A percentile compares a stretch with the other conserved stretches of the same genome.
Evolutionary conservation across 306 rosid species (phyloP).

Genomic region (Macrotyloma uniflorum): DNA sequence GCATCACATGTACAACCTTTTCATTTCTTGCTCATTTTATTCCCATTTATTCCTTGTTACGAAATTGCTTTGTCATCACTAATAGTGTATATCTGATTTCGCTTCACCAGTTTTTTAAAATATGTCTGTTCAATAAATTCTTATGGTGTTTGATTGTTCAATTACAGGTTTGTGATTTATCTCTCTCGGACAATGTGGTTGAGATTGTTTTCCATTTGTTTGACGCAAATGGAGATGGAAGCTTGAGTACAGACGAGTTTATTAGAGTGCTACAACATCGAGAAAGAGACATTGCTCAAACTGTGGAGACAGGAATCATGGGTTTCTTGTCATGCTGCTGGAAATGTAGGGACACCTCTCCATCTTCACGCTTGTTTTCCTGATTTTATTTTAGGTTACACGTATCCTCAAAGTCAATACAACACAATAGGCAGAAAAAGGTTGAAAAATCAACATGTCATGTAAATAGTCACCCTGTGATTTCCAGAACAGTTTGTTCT

Average conservation of each 20-base stretch:
- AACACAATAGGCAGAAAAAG: neutral
- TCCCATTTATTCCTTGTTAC: neutral
- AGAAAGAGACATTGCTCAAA: slow-evolving; percentile 3
- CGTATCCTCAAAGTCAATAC: neutral
- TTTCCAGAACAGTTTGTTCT: neutral
- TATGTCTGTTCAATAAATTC: neutral
- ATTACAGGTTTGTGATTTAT: slow-evolving; percentile 11
- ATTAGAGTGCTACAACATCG: neutral
- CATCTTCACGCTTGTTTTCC: slow-evolving; percentile 1
- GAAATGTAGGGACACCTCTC: neutral
- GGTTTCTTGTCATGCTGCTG: slow-evolving; percentile 15
- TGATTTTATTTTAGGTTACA: neutral
- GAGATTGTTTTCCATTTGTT: slow-evolving; percentile 26
- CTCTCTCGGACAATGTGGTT: slow-evolving; percentile 15
- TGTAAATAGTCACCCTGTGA: neutral
- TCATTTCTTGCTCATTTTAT: slow-evolving; percentile 12
- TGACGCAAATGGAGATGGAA: slow-evolving; percentile 12
- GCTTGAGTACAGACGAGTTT: slow-evolving; percentile 4
- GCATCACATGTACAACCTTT: slow-evolving; percentile 3
- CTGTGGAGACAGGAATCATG: neutral
- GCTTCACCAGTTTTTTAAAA: neutral
- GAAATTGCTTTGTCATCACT: neutral
- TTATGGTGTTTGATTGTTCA: neutral
- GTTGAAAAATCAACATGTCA: neutral
- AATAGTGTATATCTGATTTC: neutral